phyloP scores from a whole-genome alignment of 176 grass and related monocot species.

The Oryza brachyantha region DNA sequence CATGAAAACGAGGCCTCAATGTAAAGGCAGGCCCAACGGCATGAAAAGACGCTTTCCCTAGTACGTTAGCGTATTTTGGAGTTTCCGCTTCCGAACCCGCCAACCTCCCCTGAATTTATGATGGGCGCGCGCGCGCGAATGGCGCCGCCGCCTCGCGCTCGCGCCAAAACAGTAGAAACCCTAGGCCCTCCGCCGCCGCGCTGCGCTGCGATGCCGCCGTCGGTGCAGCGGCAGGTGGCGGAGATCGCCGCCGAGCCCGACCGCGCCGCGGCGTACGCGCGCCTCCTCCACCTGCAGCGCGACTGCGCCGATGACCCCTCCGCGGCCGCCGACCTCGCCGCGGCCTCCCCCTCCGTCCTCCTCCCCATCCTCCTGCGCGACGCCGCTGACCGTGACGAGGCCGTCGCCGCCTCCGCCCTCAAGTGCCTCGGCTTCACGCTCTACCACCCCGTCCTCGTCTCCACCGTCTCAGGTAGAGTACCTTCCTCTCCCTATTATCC shows the following conservation, averaged over 20 bases:
- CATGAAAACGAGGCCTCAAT: too few species aligned
- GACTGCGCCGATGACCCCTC: slow-evolving; percentile 51
- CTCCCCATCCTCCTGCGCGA: slow-evolving; percentile 55
- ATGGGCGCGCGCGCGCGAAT: slow-evolving; percentile 24
- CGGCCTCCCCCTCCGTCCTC: slow-evolving; percentile 35
- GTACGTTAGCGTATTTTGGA: background rate
- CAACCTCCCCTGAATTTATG: background rate
- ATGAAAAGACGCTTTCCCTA: background rate
- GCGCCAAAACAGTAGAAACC: slow-evolving; percentile 45
- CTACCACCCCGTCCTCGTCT: slow-evolving; percentile 70
- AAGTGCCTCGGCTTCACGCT: slow-evolving; percentile 84
- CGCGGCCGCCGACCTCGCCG: slow-evolving; percentile 50
- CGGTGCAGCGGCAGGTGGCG: slow-evolving; percentile 42
- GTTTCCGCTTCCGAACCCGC: background rate
- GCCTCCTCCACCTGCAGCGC: slow-evolving; percentile 57
- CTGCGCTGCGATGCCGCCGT: slow-evolving; percentile 6
- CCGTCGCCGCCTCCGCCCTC: slow-evolving; percentile 46
- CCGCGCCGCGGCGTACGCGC: slow-evolving; percentile 48
- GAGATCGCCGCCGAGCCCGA: slow-evolving; percentile 44
- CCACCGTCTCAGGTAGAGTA: slow-evolving; percentile 45
- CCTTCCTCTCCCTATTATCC: background rate
- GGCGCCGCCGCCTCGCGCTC: background rate
- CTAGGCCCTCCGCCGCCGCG: slow-evolving; percentile 6
- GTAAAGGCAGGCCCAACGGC: too few species aligned
- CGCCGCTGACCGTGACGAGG: slow-evolving; percentile 36